These are phyloP conservation scores for Crucibulum laeve DNA, from an alignment of 768 basidiomycete genomes.

Conservation along the genomic window DNA sequence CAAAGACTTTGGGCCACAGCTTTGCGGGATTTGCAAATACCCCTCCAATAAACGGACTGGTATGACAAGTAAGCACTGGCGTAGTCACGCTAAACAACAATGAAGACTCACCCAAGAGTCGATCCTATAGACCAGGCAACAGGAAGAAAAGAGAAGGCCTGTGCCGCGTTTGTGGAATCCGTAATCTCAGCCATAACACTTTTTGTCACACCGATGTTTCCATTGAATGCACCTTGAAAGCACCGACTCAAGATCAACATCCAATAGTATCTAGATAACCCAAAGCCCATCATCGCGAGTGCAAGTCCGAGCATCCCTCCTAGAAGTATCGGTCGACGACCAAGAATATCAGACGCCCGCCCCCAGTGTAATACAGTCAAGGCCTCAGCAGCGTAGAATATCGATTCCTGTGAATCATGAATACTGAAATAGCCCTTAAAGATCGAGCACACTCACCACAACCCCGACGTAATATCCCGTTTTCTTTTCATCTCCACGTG, in stretches of 20 bases:
- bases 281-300: slow-evolving; percentile 26
- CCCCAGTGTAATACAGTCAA: slow-evolving; percentile 30
- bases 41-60: slow-evolving; percentile 27
- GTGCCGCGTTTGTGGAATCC: slow-evolving; percentile 21
- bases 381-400: slow-evolving; percentile 28
- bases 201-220: slow-evolving; percentile 27
- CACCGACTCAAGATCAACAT: slow-evolving; percentile 16
- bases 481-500: slow-evolving; percentile 29
- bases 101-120: slow-evolving; percentile 13
- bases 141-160: slow-evolving; percentile 17
- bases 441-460: slow-evolving; percentile 21
- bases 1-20: slow-evolving; percentile 21
- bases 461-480: slow-evolving; percentile 39
- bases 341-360: slow-evolving; percentile 27
- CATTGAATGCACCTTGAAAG: slow-evolving; percentile 26
- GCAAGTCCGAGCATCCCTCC: slow-evolving; percentile 26
- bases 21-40: slow-evolving; percentile 23
- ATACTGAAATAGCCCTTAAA: neutral
- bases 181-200: slow-evolving; percentile 30
- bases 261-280: slow-evolving; percentile 25
- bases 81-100: neutral
- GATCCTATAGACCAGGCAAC: slow-evolving; percentile 20
- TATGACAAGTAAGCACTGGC: neutral
- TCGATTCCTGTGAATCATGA: slow-evolving; percentile 21
- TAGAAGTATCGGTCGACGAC: slow-evolving; percentile 28